Evolutionary conservation across 495 filamentous ascomycete species (phyloP).

Genomic region (Cercophora samala): DNA sequence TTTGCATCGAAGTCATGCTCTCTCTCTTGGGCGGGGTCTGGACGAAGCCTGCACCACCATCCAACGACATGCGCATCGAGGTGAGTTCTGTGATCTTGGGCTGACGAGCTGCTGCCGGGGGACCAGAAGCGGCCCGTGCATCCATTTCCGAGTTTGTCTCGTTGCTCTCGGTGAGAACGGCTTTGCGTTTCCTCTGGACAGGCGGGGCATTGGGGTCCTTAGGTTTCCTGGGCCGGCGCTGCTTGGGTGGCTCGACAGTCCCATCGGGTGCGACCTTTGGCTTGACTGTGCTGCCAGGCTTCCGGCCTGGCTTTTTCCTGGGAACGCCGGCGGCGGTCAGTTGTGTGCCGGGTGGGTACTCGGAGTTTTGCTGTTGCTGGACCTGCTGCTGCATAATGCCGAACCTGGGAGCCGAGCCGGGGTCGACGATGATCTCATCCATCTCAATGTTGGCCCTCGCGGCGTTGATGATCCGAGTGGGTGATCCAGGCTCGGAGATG

Average conservation of each 20-base stretch:
- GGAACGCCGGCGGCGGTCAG: conserved; percentile 48
- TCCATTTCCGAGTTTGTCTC: conserved; percentile 28
- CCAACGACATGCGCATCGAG: conserved; percentile 32
- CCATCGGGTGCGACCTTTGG: conserved; percentile 44
- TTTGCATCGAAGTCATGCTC: conserved; percentile 44
- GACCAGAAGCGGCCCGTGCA: conserved; percentile 21
- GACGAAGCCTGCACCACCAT: conserved; percentile 25
- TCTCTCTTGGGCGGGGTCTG: conserved; percentile 42
- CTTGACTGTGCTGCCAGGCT: conserved; percentile 49
- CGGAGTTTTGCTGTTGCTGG: conserved; percentile 24
- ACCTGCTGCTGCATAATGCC: conserved; percentile 31
- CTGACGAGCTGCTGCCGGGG: conserved; percentile 9
- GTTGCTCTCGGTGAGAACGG: conserved; percentile 33
- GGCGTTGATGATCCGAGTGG: conserved; percentile 32
- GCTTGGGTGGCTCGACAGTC: conserved; percentile 46
- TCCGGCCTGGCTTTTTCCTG: conserved; percentile 50
- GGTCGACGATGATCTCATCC: conserved; percentile 42
- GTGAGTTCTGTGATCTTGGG: conserved; percentile 40
- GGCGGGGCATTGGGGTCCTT: conserved; percentile 56
- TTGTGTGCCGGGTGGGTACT: conserved; percentile 26
- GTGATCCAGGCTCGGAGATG: conserved; percentile 37
- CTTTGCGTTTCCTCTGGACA: conserved; percentile 51
- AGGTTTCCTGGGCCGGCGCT: conserved; percentile 52
- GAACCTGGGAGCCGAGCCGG: conserved; percentile 30
- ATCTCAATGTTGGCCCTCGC: conserved; percentile 37